A percentile compares a stretch with the other conserved stretches of the same genome.
phyloP scores from a whole-genome alignment of 2,329 filamentous ascomycete species.

The Pseudonectria foliicola region DNA sequence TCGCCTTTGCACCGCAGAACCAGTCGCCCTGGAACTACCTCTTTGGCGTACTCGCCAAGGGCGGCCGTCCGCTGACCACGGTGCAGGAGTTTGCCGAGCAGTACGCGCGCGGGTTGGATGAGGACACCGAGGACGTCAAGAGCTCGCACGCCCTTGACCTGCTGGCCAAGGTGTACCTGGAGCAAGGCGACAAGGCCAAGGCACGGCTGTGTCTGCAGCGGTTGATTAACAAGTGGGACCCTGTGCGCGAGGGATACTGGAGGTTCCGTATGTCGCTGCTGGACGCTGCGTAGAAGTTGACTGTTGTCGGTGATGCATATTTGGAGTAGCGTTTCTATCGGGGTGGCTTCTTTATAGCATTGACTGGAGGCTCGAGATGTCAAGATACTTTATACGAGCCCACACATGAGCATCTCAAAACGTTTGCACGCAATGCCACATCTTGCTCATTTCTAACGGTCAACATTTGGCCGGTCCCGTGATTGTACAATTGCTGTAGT shows the following conservation, averaged over 20 bases:
- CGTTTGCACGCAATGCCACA: no score
- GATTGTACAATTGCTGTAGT: no score
- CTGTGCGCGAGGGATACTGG: conserved; percentile 89
- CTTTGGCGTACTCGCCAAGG: conserved; percentile 64
- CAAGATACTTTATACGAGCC: no score
- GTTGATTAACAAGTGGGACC: conserved; percentile 81
- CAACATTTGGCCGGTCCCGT: no score
- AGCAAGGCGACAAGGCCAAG: conserved; percentile 49
- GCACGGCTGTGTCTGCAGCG: conserved; percentile 65
- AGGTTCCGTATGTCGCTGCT: conserved; percentile 44
- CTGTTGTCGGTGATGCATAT: no score
- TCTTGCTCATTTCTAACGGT: no score
- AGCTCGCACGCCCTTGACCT: conserved; percentile 66
- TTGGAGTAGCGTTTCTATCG: no score
- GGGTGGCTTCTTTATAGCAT: no score
- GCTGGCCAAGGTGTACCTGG: conserved; percentile 60
- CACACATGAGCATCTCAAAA: no score
- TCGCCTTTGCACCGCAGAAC: conserved; percentile 80
- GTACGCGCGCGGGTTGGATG: conserved; percentile 43
- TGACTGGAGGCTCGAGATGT: no score
- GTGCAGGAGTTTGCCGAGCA: conserved; percentile 42
- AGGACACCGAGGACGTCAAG: conserved; percentile 43
- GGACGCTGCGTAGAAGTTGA: neutral
- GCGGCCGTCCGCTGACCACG: conserved; percentile 41
- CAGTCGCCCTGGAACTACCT: conserved; percentile 93